Base-by-base conservation (phyloP, 192 early-diverging fungal genomes). In the Backusella australiensis region DNA sequence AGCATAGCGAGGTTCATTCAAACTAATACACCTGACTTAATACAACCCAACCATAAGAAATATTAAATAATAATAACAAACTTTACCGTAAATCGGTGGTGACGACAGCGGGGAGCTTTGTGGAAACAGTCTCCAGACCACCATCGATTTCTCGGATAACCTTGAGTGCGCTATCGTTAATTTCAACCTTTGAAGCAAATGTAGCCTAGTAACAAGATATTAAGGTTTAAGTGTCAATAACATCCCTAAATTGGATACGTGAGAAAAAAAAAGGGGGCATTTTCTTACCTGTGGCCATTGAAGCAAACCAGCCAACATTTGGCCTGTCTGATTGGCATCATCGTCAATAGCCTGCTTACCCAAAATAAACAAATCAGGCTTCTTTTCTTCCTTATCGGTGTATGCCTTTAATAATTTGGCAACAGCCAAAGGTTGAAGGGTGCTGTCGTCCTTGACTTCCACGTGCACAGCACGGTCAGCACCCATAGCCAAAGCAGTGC, bases 341-440 rank as follows among this genome's bases (percentile, higher is more conserved):
- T 99, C 98, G 87, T 98, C 98, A 79, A 99, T 99, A 44, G 96
- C 96, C 87, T 99, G 98, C 88, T 99, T 99, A 68, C 98, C 98
- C 67, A 99, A 85, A 71, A 99, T 94, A 19, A 99, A 94, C 38
- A 98, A 80, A 78, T 96, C 91, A 29, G 97, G 94, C 85, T 97
- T 95, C 26, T 77, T 74, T 8, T 74, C 76, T 83, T 97, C 93
- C 86, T 95, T 93, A 32, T 91, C 92, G 36, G 92, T 88, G 36
- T 97, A 85, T 72, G 94, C 95, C 89, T 91, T 93, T 84, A 99
- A 83, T 69, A 97, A 80, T 88, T 99, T 98, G 74, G 98, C 98
- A 34, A 99, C 95, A 78, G 86, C 88, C 38, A 94, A 79, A 49
- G 97, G 97, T 86, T 98, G 93, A 65, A 98, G 88, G n/a, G 82